These are phyloP conservation scores for Buddleja alternifolia DNA, from an alignment of 257 asterid species.

Conservation along the genomic window DNA sequence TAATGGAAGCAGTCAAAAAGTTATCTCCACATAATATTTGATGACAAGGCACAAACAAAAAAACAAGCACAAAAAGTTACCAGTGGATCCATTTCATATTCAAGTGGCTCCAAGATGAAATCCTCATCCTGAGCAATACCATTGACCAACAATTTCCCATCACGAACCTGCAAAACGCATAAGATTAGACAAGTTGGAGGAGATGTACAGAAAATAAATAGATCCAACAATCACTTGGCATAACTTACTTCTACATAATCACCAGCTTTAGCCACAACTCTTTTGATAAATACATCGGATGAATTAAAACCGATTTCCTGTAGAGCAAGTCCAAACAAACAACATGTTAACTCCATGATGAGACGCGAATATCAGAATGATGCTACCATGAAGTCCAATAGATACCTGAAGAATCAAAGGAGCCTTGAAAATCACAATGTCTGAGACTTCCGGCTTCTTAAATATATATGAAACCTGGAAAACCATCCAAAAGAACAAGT, in stretches of 20 bases:
- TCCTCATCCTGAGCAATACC: constrained; percentile 81
- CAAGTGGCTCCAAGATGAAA: constrained; percentile 84
- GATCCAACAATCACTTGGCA: constrained; percentile 6
- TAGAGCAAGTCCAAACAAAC: constrained; percentile 25
- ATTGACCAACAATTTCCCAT: constrained; percentile 76
- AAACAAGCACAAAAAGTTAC: constrained; percentile 41
- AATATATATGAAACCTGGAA: constrained; percentile 86
- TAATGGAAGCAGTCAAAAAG: constrained; percentile 14
- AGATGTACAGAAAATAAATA: constrained; percentile 11
- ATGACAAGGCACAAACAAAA: constrained; percentile 1
- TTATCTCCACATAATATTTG: constrained; percentile 5
- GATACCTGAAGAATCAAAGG: constrained; percentile 83
- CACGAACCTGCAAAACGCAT: constrained; percentile 57
- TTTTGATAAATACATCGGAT: constrained; percentile 81
- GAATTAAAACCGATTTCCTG: constrained; percentile 77
- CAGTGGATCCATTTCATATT: constrained; percentile 84
- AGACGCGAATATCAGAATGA: neutral
- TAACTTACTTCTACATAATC: constrained; percentile 75
- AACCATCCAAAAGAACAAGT: constrained; percentile 5
- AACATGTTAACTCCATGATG: constrained; percentile 21
- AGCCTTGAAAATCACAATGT: constrained; percentile 87
- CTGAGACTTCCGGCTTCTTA: constrained; percentile 79
- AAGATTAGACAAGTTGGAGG: constrained; percentile 23
- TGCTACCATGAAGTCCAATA: constrained; percentile 7
- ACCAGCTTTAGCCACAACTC: constrained; percentile 93